Evolutionary conservation across 805 yeast genomes (phyloP).

Genomic region (Saccharomycopsis capsularis): DNA sequence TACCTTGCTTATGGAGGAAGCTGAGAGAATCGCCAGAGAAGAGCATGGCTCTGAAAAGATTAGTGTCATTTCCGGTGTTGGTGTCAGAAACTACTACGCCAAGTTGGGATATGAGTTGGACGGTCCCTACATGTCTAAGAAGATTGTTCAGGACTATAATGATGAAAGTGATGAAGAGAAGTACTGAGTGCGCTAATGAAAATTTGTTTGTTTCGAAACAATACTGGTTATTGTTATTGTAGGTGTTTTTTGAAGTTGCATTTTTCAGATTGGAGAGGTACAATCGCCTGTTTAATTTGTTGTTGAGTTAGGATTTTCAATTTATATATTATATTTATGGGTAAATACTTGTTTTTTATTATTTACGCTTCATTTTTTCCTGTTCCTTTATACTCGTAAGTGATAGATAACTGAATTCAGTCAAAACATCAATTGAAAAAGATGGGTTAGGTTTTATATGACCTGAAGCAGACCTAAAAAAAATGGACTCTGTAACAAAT

Average conservation of each 20-base stretch:
- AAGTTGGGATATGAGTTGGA: constrained; percentile 86
- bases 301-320: not conserved
- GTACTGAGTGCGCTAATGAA: too few species aligned
- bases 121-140: constrained; percentile 96
- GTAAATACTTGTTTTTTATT: not conserved
- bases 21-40: constrained; percentile 88
- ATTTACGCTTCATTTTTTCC: too few species aligned
- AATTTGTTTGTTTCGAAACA: too few species aligned
- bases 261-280: not conserved
- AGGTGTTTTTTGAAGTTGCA: not conserved
- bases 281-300: not conserved
- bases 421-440: not conserved
- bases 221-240: too few species aligned
- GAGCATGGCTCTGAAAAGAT: constrained; percentile 92
- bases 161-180: constrained; percentile 8
- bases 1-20: constrained; percentile 95
- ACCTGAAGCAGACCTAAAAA: too few species aligned
- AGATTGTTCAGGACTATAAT: constrained; percentile 6
- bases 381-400: not conserved
- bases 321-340: too few species aligned
- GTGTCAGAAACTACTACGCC: constrained; percentile 93
- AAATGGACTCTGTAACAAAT: too few species aligned
- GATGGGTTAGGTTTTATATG: not conserved
- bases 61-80: constrained; percentile 94
- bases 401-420: not conserved